Evolutionary conservation across 1,139 yeast genomes (phyloP).

Genomic region (Yamadazyma epiphylla): DNA sequence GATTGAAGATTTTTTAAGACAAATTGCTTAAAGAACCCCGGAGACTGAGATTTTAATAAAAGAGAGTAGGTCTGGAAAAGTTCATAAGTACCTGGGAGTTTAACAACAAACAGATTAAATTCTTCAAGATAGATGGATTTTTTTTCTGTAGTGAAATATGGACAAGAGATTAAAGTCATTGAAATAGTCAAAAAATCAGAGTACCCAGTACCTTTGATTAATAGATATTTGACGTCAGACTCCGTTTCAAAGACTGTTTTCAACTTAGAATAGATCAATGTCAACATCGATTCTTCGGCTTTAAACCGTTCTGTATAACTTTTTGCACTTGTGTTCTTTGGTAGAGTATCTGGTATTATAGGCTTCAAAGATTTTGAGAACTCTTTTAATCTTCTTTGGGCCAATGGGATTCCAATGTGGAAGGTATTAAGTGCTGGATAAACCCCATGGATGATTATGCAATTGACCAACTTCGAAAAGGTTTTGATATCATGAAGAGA

Average conservation of each 20-base stretch:
- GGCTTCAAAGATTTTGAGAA: slow-evolving; percentile 28
- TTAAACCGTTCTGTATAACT: slow-evolving; percentile 11
- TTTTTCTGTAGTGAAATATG: slow-evolving; percentile 18
- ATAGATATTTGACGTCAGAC: slow-evolving; percentile 52
- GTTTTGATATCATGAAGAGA: slow-evolving; percentile 82
- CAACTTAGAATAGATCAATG: slow-evolving; percentile 31
- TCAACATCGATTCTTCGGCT: slow-evolving; percentile 24
- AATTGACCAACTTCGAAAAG: slow-evolving; percentile 59
- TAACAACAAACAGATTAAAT: slow-evolving; percentile 12
- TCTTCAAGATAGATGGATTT: slow-evolving; percentile 11
- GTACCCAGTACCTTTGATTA: slow-evolving; percentile 68
- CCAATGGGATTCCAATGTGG: slow-evolving; percentile 64
- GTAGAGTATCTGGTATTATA: slow-evolving; percentile 17
- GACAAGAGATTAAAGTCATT: slow-evolving; percentile 47
- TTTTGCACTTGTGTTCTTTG: slow-evolving; percentile 7
- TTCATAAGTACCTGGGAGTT: slow-evolving; percentile 56
- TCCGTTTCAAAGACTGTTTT: slow-evolving; percentile 28
- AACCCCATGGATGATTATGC: slow-evolving; percentile 67
- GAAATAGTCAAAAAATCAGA: slow-evolving; percentile 63
- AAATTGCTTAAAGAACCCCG: slow-evolving; percentile 37
- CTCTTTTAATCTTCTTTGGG: slow-evolving; percentile 50
- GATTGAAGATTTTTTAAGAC: slow-evolving; percentile 45
- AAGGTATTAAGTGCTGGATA: slow-evolving; percentile 56
- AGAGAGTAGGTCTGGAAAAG: slow-evolving; percentile 54
- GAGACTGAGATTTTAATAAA: slow-evolving; percentile 41